phyloP scores from a whole-genome alignment of 2,329 filamentous ascomycete species.

The Bipolaris zeicola region DNA sequence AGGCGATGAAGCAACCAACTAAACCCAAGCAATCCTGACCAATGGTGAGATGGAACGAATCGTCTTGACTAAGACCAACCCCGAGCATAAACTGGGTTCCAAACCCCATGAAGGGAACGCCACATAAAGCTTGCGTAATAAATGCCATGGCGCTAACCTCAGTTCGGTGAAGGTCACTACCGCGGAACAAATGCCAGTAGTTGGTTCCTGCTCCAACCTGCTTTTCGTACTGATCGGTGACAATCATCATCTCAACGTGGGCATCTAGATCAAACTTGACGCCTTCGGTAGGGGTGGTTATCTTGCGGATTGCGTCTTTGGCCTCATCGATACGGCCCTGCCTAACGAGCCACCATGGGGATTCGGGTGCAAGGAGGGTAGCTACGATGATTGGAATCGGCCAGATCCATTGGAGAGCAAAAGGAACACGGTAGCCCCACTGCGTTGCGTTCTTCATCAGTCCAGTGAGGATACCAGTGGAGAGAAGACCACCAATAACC shows the following conservation, averaged over 20 bases:
- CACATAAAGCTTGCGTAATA: slow-evolving; percentile 49
- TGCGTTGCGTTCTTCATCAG: slow-evolving; percentile 67
- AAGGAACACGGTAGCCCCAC: slow-evolving; percentile 68
- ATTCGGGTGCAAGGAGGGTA: slow-evolving; percentile 71
- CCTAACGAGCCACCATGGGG: slow-evolving; percentile 48
- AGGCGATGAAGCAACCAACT: slow-evolving; percentile 71
- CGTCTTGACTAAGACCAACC: slow-evolving; percentile 29
- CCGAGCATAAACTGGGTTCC: slow-evolving; percentile 31
- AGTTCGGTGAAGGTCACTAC: slow-evolving; percentile 76
- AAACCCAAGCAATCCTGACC: slow-evolving; percentile 31
- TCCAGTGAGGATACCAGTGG: slow-evolving; percentile 69
- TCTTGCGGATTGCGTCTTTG: slow-evolving; percentile 65
- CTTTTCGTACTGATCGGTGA: slow-evolving; percentile 79
- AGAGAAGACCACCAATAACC: slow-evolving; percentile 69
- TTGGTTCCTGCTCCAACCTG: slow-evolving; percentile 67
- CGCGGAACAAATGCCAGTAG: slow-evolving; percentile 82
- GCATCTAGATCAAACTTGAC: slow-evolving; percentile 47
- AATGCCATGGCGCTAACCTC: slow-evolving; percentile 63
- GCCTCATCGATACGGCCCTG: slow-evolving; percentile 67
- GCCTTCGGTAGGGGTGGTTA: slow-evolving; percentile 58
- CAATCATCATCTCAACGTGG: slow-evolving; percentile 86
- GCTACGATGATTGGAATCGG: slow-evolving; percentile 68
- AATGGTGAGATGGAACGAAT: slow-evolving; percentile 32
- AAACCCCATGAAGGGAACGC: slow-evolving; percentile 34
- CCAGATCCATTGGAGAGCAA: slow-evolving; percentile 77